Conservation (phyloP, 2,329 filamentous ascomycete genomes). For the Pyricularia sp. region DNA sequence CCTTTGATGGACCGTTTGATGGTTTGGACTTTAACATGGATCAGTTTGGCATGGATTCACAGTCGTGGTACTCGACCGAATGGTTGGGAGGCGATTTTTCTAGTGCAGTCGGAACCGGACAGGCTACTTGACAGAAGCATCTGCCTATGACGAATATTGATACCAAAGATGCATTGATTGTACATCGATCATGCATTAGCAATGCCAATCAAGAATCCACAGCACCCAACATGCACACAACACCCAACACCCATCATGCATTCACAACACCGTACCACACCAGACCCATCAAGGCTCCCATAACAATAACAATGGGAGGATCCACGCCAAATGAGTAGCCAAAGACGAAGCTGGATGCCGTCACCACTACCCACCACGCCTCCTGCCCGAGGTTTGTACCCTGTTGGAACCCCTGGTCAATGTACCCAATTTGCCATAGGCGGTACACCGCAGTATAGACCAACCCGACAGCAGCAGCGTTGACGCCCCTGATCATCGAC, state of each 20-base stretch:
- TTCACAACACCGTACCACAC: constrained; percentile 30
- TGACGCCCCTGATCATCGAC: constrained; percentile 39
- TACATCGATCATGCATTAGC: neutral
- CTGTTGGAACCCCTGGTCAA: constrained; percentile 31
- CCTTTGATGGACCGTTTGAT: constrained; percentile 20
- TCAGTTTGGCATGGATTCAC: constrained; percentile 12
- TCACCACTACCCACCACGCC: constrained; percentile 51
- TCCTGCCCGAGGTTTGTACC: constrained; percentile 43
- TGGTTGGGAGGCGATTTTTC: constrained; percentile 9
- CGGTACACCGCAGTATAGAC: constrained; percentile 53
- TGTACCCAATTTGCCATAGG: constrained; percentile 47
- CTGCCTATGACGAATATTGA: neutral
- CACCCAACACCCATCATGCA: neutral
- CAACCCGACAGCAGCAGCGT: constrained; percentile 46
- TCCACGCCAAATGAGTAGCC: constrained; percentile 33
- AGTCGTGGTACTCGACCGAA: constrained; percentile 13
- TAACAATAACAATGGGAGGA: constrained; percentile 28
- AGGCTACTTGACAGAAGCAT: neutral
- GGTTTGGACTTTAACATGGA: constrained; percentile 20
- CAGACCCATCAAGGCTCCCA: constrained; percentile 32
- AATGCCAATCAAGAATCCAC: too few species aligned
- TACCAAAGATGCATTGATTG: neutral
- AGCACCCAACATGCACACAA: too few species aligned
- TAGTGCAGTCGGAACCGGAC: neutral
- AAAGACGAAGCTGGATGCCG: constrained; percentile 31